Percentiles rank a stretch among this genome's conserved stretches.
Conservation (phyloP, 2,329 filamentous ascomycete genomes). For the Helotiales sp. region DNA sequence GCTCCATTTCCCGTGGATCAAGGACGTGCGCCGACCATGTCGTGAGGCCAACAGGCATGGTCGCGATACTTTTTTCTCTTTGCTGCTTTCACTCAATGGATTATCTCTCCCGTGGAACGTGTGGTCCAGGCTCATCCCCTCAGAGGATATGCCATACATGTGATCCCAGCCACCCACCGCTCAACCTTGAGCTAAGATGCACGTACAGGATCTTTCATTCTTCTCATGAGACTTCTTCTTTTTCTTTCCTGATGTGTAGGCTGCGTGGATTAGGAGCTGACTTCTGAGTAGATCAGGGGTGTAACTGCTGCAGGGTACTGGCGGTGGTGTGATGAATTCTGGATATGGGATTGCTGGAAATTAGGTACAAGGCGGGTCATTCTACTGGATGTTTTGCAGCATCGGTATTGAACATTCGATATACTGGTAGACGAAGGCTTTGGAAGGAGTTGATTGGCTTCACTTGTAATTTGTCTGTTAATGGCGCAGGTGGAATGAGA, state of each 20-base stretch:
- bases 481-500: neutral
- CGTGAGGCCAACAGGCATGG: conserved; percentile 27
- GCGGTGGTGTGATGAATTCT: neutral
- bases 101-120: neutral
- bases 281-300: neutral
- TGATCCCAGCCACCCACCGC: neutral
- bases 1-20: neutral
- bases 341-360: neutral
- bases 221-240: neutral
- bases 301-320: neutral
- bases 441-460: neutral
- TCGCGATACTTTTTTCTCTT: conserved; percentile 36
- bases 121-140: too few species aligned
- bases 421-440: neutral
- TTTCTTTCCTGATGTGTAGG: neutral
- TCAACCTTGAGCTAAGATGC: neutral
- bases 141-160: too few species aligned
- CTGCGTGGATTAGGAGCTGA: neutral
- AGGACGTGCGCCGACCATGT: conserved; percentile 11
- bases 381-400: neutral
- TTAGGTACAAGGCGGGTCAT: neutral
- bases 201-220: conserved; percentile 5
- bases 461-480: neutral
- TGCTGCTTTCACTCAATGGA: neutral
- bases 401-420: neutral